A percentile compares a stretch with the other conserved stretches of the same genome.
Evolutionary conservation across 805 yeast genomes (phyloP).

Genomic region (Kuraishia floccosa): DNA sequence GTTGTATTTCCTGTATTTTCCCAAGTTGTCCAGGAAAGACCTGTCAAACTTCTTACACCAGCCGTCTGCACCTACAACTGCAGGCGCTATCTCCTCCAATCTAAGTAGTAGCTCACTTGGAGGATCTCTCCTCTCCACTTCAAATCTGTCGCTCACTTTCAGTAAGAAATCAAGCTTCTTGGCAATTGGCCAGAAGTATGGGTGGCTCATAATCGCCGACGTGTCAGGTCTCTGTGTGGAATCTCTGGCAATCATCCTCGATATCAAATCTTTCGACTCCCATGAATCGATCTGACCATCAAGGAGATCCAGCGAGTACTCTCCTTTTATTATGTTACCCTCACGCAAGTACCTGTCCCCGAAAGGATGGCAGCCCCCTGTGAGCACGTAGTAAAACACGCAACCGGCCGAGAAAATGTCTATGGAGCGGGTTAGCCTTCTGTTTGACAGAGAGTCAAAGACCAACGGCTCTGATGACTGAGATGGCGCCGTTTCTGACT

Average conservation of each 20-base stretch:
- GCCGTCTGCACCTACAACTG: constrained; percentile 47
- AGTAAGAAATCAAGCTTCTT: constrained; percentile 76
- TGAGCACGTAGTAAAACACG: constrained; percentile 76
- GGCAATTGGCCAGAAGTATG: constrained; percentile 72
- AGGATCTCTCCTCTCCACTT: constrained; percentile 72
- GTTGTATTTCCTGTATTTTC: constrained; percentile 84
- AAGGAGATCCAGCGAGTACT: constrained; percentile 38
- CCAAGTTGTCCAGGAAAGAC: constrained; percentile 72
- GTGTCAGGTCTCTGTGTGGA: constrained; percentile 71
- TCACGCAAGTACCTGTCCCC: constrained; percentile 89
- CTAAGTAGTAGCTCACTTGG: constrained; percentile 46
- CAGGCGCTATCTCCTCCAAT: constrained; percentile 40
- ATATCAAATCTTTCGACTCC: constrained; percentile 67
- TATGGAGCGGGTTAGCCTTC: constrained; percentile 75
- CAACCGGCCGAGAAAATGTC: constrained; percentile 95
- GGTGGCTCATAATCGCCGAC: constrained; percentile 59
- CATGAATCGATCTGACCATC: constrained; percentile 29
- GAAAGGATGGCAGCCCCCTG: constrained; percentile 85
- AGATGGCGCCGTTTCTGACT: background rate
- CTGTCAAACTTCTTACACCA: constrained; percentile 72
- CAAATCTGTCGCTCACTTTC: constrained; percentile 86
- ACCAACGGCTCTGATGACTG: constrained; percentile 17
- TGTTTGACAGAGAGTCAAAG: constrained; percentile 29
- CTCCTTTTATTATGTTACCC: constrained; percentile 71
- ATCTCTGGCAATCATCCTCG: constrained; percentile 56